A percentile compares a stretch with the other conserved stretches of the same genome.
Conservation (phyloP, 2,329 filamentous ascomycete genomes). For the Trichoderma citrinoviride region DNA sequence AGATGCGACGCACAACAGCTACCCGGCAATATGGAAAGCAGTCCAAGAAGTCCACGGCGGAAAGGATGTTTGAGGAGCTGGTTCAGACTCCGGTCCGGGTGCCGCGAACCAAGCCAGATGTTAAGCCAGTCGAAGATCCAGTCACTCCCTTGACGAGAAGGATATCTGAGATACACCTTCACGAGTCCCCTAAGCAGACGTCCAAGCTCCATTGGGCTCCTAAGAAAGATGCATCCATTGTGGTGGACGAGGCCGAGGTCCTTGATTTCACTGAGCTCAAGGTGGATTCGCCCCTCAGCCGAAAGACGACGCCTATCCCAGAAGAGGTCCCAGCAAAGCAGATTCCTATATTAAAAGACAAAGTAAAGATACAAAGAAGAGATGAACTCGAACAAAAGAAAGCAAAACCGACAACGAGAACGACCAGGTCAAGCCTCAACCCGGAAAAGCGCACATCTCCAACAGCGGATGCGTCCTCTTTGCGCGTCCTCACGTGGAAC, state of each 20-base stretch:
- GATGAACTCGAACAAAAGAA: not conserved
- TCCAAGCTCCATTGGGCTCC: conserved; percentile 24
- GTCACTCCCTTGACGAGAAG: conserved; percentile 38
- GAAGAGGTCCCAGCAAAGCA: not conserved
- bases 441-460: not conserved
- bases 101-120: conserved; percentile 23
- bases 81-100: conserved; percentile 49
- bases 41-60: conserved; percentile 45
- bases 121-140: conserved; percentile 26
- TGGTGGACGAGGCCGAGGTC: conserved; percentile 20
- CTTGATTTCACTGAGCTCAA: not conserved
- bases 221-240: conserved; percentile 12
- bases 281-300: not conserved
- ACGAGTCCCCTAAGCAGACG: conserved; percentile 22
- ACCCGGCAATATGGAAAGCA: conserved; percentile 53
- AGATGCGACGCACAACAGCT: conserved; percentile 46
- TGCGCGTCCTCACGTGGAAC: conserved; percentile 53
- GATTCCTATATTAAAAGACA: not conserved
- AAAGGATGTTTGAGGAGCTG: conserved; percentile 51
- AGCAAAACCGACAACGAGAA: not conserved
- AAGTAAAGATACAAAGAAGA: not conserved
- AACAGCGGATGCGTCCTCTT: conserved; percentile 25
- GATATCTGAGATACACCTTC: conserved; percentile 34
- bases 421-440: not conserved
- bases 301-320: not conserved